Base-by-base conservation (phyloP, 2,329 filamentous ascomycete genomes). In the Setomelanomma holmii region DNA sequence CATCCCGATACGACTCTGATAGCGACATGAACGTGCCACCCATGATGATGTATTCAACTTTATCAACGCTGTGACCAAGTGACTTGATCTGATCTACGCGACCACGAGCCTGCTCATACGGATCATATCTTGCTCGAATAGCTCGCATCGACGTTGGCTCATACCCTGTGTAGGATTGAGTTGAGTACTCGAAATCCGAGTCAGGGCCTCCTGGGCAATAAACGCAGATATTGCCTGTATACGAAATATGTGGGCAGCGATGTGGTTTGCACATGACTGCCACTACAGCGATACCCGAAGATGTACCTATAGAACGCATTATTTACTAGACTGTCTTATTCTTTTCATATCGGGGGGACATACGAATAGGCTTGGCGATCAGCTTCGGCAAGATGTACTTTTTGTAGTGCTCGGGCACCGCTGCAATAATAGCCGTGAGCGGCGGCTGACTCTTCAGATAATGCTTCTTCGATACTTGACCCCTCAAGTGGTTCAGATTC, bases 41-140 rank as follows among this genome's bases (percentile, higher is more conserved):
- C 95, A 99, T 99, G 73, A 99, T 96, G 71, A 99, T 99, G 76
- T 98, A 99, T 79, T 99, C 95, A 20, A 99, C 95, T 76, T 99
- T 99, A 79, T 99, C 95, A 41, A 99, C 95, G 40, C 91, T 96
- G 76, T 99, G 95, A 0, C 95, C 95, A 0, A 99, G 83, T 1
- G 91, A 90, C 75, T 96, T 96, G 71, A 99, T 91, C 78, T 99
- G 95, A 67, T 99, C 96, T 5, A 99, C 93, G 63, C 95, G 87
- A 36, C 95, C 95, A 73, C 95, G 85, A 14, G 95, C 95, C 79
- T 99, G 95, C 76, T 99, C 95, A 66, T 97, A 99, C 0, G 95
- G 95, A 70, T 99, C 96, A 72, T 99, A 99, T 44, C 96, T 87
- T 24, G 95, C 95, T 56, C 96, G 89, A 63, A 99, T 99, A 44